Conservation (phyloP, 495 filamentous ascomycete genomes). For the Aspergillus bertholletiae region DNA sequence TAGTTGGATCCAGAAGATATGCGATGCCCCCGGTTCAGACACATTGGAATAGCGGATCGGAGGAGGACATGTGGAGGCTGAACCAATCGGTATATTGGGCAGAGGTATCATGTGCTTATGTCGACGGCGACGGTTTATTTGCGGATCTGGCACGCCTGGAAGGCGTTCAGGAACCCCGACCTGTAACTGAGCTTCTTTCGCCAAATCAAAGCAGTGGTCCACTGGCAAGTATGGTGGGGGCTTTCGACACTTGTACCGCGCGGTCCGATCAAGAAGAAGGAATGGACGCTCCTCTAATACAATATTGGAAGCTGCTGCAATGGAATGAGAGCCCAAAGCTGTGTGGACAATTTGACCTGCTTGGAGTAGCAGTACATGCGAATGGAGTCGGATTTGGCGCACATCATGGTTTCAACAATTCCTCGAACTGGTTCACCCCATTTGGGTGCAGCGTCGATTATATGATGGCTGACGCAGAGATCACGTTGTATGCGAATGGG, state of each 20-base stretch:
- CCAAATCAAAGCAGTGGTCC: not conserved
- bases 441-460: not conserved
- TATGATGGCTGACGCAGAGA: not conserved
- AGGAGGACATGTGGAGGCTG: not conserved
- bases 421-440: not conserved
- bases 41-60: not conserved
- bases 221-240: not conserved
- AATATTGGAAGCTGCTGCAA: not conserved
- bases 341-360: not conserved
- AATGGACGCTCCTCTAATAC: not conserved
- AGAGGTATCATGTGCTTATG: not conserved
- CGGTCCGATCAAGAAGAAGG: not conserved
- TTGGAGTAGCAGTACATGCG: not conserved
- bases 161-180: not conserved
- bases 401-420: not conserved
- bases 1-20: conserved; percentile 1
- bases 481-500: not conserved
- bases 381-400: not conserved
- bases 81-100: not conserved
- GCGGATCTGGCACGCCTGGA: not conserved
- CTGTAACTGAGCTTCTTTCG: not conserved
- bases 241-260: not conserved
- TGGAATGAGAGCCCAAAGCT: not conserved
- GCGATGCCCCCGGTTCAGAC: conserved; percentile 1
- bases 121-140: not conserved